phyloP scores from a whole-genome alignment of 495 filamentous ascomycete genomes.

The Immersiella caudata region DNA sequence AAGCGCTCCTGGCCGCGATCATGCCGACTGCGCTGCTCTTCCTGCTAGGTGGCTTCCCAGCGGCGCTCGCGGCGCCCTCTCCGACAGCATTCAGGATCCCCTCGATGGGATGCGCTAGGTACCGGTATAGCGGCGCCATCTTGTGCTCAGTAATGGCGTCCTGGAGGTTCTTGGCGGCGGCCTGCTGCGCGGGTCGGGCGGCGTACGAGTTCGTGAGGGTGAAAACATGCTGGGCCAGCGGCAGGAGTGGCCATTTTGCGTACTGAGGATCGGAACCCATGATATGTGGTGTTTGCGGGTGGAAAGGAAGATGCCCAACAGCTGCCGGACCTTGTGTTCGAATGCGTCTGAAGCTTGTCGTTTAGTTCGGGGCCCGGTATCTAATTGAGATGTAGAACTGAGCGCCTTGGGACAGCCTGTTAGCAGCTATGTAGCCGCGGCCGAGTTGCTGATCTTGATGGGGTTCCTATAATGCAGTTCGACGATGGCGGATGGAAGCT shows the following conservation, averaged over 20 bases:
- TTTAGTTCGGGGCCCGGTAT: neutral
- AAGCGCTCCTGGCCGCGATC: conserved; percentile 67
- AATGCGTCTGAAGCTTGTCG: neutral
- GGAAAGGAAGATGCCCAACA: neutral
- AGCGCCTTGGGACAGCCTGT: neutral
- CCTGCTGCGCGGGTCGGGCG: conserved; percentile 64
- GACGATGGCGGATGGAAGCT: neutral
- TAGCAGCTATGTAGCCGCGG: neutral
- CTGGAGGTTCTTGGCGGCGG: conserved; percentile 80
- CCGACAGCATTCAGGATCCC: conserved; percentile 81
- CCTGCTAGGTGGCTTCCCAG: conserved; percentile 55
- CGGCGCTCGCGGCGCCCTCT: conserved; percentile 61
- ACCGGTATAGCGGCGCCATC: conserved; percentile 96
- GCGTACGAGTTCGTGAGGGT: conserved; percentile 89
- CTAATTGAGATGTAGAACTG: neutral
- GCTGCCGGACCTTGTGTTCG: conserved; percentile 9
- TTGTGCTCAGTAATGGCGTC: conserved; percentile 90
- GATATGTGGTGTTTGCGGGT: conserved; percentile 17
- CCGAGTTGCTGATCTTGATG: neutral
- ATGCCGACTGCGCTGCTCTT: conserved; percentile 67
- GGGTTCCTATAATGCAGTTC: neutral
- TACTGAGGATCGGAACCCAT: conserved; percentile 99
- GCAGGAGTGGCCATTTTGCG: conserved; percentile 89
- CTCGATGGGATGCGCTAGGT: conserved; percentile 90
- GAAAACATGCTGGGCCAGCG: conserved; percentile 96